A percentile compares a stretch with the other conserved stretches of the same genome.
Conservation (phyloP, 129 eudicot species). For the Oenanthe sinensis region DNA sequence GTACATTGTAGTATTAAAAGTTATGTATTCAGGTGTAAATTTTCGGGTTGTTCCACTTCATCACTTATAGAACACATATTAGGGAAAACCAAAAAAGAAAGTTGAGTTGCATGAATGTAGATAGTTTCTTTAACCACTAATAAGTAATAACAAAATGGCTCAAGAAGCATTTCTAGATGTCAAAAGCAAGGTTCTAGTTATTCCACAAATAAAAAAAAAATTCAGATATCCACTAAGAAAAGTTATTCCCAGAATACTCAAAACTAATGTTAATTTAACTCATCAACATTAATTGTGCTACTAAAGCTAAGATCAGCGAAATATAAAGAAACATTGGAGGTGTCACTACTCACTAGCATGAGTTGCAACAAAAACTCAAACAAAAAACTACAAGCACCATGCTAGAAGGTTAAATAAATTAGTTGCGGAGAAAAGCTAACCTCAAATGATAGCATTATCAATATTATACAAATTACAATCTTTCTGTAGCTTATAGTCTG, state of each 20-base stretch:
- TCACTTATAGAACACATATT: not conserved
- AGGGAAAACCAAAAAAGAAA: not conserved
- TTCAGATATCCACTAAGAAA: not conserved
- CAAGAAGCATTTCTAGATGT: not conserved
- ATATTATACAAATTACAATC: not conserved
- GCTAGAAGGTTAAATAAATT: not conserved
- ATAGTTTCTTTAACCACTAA: not conserved
- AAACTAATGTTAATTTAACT: not conserved
- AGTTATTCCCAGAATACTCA: not conserved
- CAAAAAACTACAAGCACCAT: not conserved
- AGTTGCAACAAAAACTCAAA: not conserved
- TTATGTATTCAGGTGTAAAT: too few species aligned
- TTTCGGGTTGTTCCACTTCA: not conserved
- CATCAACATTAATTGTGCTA: not conserved
- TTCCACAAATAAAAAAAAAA: not conserved
- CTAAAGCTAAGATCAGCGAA: not conserved
- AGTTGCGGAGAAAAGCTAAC: not conserved
- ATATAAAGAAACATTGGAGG: not conserved
- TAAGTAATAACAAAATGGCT: not conserved
- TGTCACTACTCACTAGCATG: not conserved
- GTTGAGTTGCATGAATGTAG: not conserved
- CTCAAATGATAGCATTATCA: not conserved
- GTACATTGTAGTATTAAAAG: too few species aligned
- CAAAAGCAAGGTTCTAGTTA: not conserved
- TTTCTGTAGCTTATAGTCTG: not conserved